Evolutionary conservation across 2,329 filamentous ascomycete species (phyloP), one percentile per base, ranked within the genome.

Genomic region (Pestalotiopsis sp.): DNA sequence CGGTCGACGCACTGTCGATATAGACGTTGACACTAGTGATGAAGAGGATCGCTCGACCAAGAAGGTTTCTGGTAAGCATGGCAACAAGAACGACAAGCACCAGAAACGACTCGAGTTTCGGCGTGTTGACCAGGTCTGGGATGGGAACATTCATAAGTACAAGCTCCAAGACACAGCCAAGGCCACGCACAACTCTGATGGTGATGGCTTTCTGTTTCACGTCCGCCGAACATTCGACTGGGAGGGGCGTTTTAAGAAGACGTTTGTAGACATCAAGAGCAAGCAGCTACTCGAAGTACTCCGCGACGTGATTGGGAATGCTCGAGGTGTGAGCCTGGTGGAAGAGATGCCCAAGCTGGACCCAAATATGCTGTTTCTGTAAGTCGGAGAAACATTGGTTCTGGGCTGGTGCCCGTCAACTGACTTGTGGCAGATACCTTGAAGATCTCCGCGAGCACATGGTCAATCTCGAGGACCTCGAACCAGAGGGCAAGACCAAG

Each of bases 181-280:
- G 65, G 76, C 81, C 31, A 75, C 77, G 0, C 74, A 76, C 3
- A 83, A 84, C n/a, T 76, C 81, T 0, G 80, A 92, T 72, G 95
- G 94, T 78, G 90, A 95, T 70, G 89, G 92, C 70, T 96, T 91
- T 77, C 86, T 94, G 38, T 97, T 97, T 78, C 93, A 94, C 27
- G 92, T 97, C 17, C 89, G 93, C 17, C 88, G 94, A 67, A 91
- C 89, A 14, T 97, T 97, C 77, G 91, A 95, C 78, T 93, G 89
- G 89, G 92, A 96, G 73, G 93, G 93, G 71, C 94, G 94, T 75
- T 95, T 93, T 74, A 85, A 89, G 73, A 76, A 78, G 75, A 94
- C 94, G 0, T 82, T 91, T 14, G 89, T 97, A 63, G 93, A 97
- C 72, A 92, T 97, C 79, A 96, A 95, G 81, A 96, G 93, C 77